Evolutionary conservation across 257 asterid genomes (phyloP), one percentile per base, ranked within the genome.

Genomic region (Paraleonurus japonicus): DNA sequence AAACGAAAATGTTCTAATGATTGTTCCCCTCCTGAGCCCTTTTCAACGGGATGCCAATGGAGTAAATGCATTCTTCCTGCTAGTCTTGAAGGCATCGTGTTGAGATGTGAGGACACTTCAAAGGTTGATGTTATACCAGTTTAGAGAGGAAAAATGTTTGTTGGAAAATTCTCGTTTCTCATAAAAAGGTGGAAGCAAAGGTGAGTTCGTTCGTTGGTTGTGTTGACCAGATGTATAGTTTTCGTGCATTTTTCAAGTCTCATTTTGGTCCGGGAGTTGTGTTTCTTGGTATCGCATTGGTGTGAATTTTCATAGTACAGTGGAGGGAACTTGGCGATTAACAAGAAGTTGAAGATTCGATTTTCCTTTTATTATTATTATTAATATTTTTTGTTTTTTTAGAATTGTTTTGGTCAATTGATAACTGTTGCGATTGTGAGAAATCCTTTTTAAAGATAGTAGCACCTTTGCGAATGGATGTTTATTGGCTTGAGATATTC

Each of bases 41-140:
- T 86, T 68, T 82, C 92, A 27, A 86, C 92, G 0, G 89, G 92
- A 72, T 86, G 88, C 45, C 89, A 84, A 65, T 86, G 89, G 92
- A 81, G 82, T 66, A 86, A 85, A 57, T 86, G 89, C 84, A 81
- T 84, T 71, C 88, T 86, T 60, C 92, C 92, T 3, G 92, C 92
- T 15, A 84, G 86, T 64, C 92, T 86, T 54, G 92, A 84, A 41
- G 92, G 92, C 80, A 75, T 85, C 24, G 84, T 87, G 11, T 81
- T 87, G 81, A 81, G 86, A 77, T 87, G 92, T 6, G 92, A 87
- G 79, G 92, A 82, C 81, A 64, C 86, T 37, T 84, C 92, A 10
- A 81, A 81, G 82, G 72, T 75, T 9, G 92, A 87, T 54, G 90
- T 84, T 41, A 85, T 87, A 77, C 92, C 92, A 32, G 92, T 87